These are phyloP conservation scores for Didymella sp. DNA, from an alignment of 2,329 filamentous ascomycete species.

Conservation along the genomic window DNA sequence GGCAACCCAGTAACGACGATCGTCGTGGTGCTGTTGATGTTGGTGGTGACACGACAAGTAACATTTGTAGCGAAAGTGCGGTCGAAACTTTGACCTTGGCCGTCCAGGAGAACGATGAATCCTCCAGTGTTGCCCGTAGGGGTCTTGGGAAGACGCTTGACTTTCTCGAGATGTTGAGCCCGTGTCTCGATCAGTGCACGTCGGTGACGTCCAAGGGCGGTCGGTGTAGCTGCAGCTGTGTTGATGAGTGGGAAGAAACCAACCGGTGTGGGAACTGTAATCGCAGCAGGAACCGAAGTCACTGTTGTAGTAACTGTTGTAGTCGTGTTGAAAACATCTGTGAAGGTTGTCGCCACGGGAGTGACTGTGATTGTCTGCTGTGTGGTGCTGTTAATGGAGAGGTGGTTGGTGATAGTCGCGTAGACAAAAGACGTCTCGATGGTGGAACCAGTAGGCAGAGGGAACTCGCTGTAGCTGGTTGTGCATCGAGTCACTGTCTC, in stretches of 20 bases:
- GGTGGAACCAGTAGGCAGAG: conserved; percentile 18
- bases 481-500: conserved; percentile 24
- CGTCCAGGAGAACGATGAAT: conserved; percentile 25
- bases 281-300: conserved; percentile 20
- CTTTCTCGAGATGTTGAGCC: conserved; percentile 9
- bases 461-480: conserved; percentile 22
- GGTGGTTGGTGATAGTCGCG: conserved; percentile 20
- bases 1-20: conserved; percentile 22
- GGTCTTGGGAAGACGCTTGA: conserved; percentile 31
- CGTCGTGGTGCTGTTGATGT: conserved; percentile 25
- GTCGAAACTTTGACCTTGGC: conserved; percentile 18
- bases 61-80: conserved; percentile 25
- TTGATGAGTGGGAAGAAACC: conserved; percentile 29
- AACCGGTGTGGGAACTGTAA: conserved; percentile 22
- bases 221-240: conserved; percentile 9
- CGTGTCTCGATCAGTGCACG: conserved; percentile 21
- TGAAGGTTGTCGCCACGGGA: conserved; percentile 31
- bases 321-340: conserved; percentile 27
- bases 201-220: conserved; percentile 27
- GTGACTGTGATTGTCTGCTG: conserved; percentile 28
- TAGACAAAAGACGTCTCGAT: conserved; percentile 23
- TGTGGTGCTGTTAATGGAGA: conserved; percentile 21
- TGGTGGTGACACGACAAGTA: conserved; percentile 25
- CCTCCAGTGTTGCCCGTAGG: conserved; percentile 24
- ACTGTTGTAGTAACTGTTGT: conserved; percentile 21